phyloP scores from a whole-genome alignment of 495 filamentous ascomycete species.

The Aspergillus haitiensis region DNA sequence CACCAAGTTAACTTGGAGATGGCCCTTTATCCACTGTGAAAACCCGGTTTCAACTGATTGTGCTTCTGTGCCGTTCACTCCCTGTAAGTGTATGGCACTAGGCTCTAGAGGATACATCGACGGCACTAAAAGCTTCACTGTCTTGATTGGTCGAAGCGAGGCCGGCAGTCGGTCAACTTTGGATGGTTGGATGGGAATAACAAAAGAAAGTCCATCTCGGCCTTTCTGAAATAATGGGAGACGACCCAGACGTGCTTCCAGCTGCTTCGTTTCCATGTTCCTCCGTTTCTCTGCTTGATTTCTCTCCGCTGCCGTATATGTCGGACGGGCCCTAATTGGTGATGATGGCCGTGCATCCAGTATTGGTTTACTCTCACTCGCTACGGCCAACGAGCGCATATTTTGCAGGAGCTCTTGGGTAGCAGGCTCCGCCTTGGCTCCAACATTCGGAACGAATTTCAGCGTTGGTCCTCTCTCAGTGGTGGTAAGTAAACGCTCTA shows the following conservation, averaged over 20 bases:
- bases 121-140: constrained; percentile 70
- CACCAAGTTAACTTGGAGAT: constrained; percentile 63
- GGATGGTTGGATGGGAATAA: constrained; percentile 69
- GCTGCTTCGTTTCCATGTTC: constrained; percentile 65
- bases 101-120: constrained; percentile 70
- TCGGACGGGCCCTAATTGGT: constrained; percentile 27
- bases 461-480: constrained; percentile 74
- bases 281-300: constrained; percentile 62
- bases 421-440: constrained; percentile 39
- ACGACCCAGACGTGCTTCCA: constrained; percentile 77
- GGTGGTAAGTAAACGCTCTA: constrained; percentile 70
- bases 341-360: not conserved
- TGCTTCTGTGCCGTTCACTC: constrained; percentile 60
- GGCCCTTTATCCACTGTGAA: constrained; percentile 53
- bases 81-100: constrained; percentile 64
- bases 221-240: constrained; percentile 68
- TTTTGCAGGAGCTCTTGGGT: constrained; percentile 50
- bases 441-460: constrained; percentile 68
- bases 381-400: constrained; percentile 14
- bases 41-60: constrained; percentile 66
- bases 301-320: constrained; percentile 57
- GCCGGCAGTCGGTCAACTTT: constrained; percentile 61
- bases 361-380: not conserved
- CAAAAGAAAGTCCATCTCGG: constrained; percentile 67
- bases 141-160: constrained; percentile 61